phyloP scores from a whole-genome alignment of 441 rosid species.

The Aquilaria agallochum region DNA sequence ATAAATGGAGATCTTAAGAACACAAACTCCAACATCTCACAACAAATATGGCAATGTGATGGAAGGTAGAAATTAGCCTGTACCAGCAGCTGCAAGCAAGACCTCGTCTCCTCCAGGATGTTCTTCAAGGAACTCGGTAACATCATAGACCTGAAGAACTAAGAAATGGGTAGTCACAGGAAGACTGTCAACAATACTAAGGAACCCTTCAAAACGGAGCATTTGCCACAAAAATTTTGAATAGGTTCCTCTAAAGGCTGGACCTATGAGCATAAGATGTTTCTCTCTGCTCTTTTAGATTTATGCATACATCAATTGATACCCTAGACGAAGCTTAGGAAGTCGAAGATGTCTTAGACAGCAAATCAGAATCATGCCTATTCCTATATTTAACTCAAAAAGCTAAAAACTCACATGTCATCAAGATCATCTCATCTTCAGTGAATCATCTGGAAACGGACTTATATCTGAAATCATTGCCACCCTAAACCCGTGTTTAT shows the following conservation, averaged over 20 bases:
- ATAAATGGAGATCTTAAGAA: not conserved
- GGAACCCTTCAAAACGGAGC: too few species aligned
- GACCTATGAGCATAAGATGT: not conserved
- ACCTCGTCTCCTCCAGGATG: slow-evolving; percentile 61
- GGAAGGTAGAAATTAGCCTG: not conserved
- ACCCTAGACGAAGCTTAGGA: too few species aligned
- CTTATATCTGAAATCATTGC: too few species aligned
- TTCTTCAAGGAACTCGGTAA: slow-evolving; percentile 44
- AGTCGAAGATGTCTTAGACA: too few species aligned
- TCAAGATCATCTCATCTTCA: too few species aligned
- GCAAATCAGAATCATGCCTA: too few species aligned
- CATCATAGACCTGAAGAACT: slow-evolving; percentile 36
- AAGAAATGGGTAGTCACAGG: not conserved
- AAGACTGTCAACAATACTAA: not conserved
- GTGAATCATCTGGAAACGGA: too few species aligned
- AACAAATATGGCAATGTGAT: not conserved
- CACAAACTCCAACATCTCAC: not conserved
- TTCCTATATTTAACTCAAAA: too few species aligned
- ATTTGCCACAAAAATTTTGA: not conserved
- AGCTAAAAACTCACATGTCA: too few species aligned
- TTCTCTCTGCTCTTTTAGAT: not conserved
- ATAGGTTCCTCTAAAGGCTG: not conserved
- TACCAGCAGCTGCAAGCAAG: slow-evolving; percentile 52
- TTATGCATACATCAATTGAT: not conserved
- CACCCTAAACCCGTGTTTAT: too few species aligned